phyloP scores from a whole-genome alignment of 2,329 filamentous ascomycete species.

The Metarhizium anisopliae region DNA sequence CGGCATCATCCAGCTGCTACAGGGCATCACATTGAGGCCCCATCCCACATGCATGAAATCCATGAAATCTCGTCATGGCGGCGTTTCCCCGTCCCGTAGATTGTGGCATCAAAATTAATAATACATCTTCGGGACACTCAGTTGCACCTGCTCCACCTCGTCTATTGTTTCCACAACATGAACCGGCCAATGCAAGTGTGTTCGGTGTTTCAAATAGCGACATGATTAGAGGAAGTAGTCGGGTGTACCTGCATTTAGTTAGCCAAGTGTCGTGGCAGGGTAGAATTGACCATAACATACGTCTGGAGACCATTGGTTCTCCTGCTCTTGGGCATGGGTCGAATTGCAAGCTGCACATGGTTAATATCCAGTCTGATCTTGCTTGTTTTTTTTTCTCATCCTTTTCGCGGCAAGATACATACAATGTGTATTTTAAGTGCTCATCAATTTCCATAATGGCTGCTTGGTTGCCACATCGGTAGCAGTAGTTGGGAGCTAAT shows the following conservation, averaged over 20 bases:
- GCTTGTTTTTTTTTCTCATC: background rate
- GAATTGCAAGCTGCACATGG: slow-evolving; percentile 75
- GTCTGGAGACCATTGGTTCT: slow-evolving; percentile 97
- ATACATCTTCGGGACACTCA: slow-evolving; percentile 18
- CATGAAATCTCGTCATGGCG: slow-evolving; percentile 8
- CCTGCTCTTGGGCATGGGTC: slow-evolving; percentile 95
- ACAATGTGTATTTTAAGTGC: slow-evolving; percentile 99
- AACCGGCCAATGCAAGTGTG: slow-evolving; percentile 6
- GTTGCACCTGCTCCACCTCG: slow-evolving; percentile 10
- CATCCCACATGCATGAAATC: slow-evolving; percentile 7
- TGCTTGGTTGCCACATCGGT: slow-evolving; percentile 96
- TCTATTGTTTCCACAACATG: slow-evolving; percentile 12
- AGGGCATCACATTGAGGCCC: slow-evolving; percentile 6
- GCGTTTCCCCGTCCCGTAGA: slow-evolving; percentile 10
- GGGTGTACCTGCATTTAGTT: slow-evolving; percentile 54
- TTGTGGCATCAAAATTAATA: slow-evolving; percentile 15
- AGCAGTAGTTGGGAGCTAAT: slow-evolving; percentile 85
- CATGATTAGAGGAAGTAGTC: slow-evolving; percentile 89
- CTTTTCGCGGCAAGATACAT: slow-evolving; percentile 32
- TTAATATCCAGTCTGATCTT: slow-evolving; percentile 14
- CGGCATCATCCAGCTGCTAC: background rate
- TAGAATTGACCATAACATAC: slow-evolving; percentile 34
- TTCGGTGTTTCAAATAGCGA: background rate
- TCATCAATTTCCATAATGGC: slow-evolving; percentile 99
- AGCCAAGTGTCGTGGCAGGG: slow-evolving; percentile 11